Base-by-base conservation (phyloP, 768 basidiomycete species). In the Amanita exitialis region DNA sequence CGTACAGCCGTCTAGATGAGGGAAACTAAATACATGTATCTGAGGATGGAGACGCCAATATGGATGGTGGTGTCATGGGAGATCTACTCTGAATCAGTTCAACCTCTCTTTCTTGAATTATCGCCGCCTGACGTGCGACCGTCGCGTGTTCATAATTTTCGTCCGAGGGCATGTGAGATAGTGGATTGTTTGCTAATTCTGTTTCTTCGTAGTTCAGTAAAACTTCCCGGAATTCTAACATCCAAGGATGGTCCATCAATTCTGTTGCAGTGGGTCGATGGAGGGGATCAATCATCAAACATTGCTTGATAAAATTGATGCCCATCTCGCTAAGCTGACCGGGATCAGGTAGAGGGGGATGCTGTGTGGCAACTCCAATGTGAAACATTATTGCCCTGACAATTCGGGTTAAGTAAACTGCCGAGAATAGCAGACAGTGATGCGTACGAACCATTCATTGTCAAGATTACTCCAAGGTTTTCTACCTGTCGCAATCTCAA, bases 351-450 rank as follows among this genome's bases (percentile, higher is more conserved):
- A 99, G 70, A 6, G 93, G 94, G 15, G 96, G 96, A 60, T 96
- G 92, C 58, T 98, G 88, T 3, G 92, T 95, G 6, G 94, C 89
- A 41, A 96, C 90, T 41, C 95, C 95, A 51, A 97, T 96, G 62
- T 95, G 93, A 74, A 95, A 98, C 95, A 97, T 97, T 69, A 97
- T 95, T n/a, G 95, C 94, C 94, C 94, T 95, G 59, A 2, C 13
- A 44, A 43, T 8, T 44, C 37, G 42, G 35, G 12, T 32, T 27
- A 49, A 27, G 28, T 36, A 43, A 32, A 27, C 27, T 23, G 5
- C 13, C 3, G 9, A 6, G 55, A 4, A 32, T 44, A 25, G 13
- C 9, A 35, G 3, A 21, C 47, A 28, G 47, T 34, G 25, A 9
- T 6, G 49, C 53, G 6, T n/a, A 10, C 79, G 55, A 56, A 93